These are phyloP conservation scores for Amanita phalloides DNA, from an alignment of 768 basidiomycete species.

Conservation along the genomic window DNA sequence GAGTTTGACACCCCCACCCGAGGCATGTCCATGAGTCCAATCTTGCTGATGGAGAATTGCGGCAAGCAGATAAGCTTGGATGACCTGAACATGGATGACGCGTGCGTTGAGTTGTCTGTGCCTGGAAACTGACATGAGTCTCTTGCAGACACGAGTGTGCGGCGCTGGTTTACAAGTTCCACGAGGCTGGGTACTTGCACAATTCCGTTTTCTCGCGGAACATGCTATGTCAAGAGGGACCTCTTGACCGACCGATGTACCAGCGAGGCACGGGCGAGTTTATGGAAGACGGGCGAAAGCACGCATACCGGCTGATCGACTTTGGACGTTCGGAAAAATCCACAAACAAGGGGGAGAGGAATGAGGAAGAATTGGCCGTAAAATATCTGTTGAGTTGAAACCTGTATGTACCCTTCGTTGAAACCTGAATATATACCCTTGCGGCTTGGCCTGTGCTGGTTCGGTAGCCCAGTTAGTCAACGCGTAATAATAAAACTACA, in stretches of 20 bases:
- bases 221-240: conserved; percentile 25
- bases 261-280: neutral
- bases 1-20: neutral
- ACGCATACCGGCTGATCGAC: neutral
- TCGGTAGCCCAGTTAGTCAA: no score
- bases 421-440: no score
- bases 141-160: conserved; percentile 26
- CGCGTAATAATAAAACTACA: no score
- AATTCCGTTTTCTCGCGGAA: conserved; percentile 26
- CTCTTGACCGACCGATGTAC: conserved; percentile 9
- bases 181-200: conserved; percentile 25
- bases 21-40: conserved; percentile 24
- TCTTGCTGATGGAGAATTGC: conserved; percentile 33
- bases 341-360: no score
- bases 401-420: no score
- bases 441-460: no score
- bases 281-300: neutral
- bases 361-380: no score
- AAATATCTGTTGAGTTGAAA: no score
- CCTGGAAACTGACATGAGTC: neutral
- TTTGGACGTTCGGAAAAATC: neutral
- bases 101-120: conserved; percentile 12
- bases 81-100: conserved; percentile 24
- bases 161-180: conserved; percentile 26
- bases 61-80: conserved; percentile 19